A percentile compares a stretch with the other conserved stretches of the same genome.
Conservation (phyloP, 345 rosid genomes). For the Odontarrhena argentea region DNA sequence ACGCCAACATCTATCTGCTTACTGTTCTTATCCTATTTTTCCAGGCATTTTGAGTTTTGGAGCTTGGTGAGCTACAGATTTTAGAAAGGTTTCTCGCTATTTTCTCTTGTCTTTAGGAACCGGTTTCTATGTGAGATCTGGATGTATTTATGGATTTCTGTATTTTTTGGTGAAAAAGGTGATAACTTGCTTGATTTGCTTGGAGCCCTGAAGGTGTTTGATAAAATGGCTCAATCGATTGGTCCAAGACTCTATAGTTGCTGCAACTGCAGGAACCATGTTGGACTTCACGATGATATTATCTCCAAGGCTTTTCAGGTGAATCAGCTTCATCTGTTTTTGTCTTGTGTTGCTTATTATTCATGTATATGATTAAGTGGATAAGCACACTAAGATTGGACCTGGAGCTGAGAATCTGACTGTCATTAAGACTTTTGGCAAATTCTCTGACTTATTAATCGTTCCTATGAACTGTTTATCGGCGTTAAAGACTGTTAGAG, state of each 20-base stretch:
- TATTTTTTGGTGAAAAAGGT: constrained; percentile 29
- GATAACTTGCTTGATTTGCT: constrained; percentile 19
- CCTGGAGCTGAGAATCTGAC: background rate
- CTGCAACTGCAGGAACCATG: constrained; percentile 77
- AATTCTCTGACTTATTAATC: constrained; percentile 4
- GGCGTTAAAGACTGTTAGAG: background rate
- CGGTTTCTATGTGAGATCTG: constrained; percentile 11
- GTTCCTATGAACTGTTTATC: background rate
- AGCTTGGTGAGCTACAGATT: constrained; percentile 20
- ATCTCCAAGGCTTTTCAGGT: constrained; percentile 97
- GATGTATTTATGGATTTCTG: background rate
- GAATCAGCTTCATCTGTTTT: constrained; percentile 31
- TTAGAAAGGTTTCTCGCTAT: constrained; percentile 22
- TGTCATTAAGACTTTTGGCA: constrained; percentile 7
- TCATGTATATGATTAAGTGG: background rate
- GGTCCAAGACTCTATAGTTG: constrained; percentile 90
- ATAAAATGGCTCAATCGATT: constrained; percentile 61
- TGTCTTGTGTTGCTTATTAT: background rate
- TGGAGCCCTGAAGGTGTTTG: constrained; percentile 35
- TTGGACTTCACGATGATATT: constrained; percentile 86
- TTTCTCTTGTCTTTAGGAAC: constrained; percentile 14
- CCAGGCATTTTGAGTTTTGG: constrained; percentile 24
- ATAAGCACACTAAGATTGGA: constrained; percentile 19
- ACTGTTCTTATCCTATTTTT: constrained; percentile 39
- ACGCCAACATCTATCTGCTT: constrained; percentile 47